These are phyloP conservation scores for Suillus cothurnatus DNA, from an alignment of 768 basidiomycete species.

Conservation along the genomic window DNA sequence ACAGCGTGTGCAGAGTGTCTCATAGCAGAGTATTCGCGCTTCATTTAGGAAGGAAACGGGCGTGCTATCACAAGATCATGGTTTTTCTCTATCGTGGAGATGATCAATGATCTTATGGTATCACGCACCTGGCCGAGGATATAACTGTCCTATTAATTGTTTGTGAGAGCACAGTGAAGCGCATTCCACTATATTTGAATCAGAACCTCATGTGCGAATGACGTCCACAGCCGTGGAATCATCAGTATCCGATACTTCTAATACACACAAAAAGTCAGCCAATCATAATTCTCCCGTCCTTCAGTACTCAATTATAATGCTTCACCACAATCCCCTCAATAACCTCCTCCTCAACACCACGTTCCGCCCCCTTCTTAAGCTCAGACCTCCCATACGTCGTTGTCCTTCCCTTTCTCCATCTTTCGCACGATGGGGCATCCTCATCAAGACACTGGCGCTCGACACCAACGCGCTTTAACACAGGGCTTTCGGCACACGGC, in stretches of 20 bases:
- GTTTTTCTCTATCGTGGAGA: not conserved
- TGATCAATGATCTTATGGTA: too few relatives aligned
- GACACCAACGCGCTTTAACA: conserved; percentile 35
- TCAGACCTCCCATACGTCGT: conserved; percentile 33
- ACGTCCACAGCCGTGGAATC: too few relatives aligned
- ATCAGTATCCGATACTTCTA: too few relatives aligned
- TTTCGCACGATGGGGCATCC: conserved; percentile 30
- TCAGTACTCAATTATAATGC: conserved; percentile 31
- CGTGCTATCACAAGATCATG: not conserved
- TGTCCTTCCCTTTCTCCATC: conserved; percentile 33
- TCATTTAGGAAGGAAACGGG: not conserved
- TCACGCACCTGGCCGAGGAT: not conserved
- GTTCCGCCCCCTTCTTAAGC: conserved; percentile 29
- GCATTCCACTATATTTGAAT: not conserved
- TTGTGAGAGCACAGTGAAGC: not conserved
- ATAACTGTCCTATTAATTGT: not conserved
- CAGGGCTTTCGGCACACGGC: conserved; percentile 34
- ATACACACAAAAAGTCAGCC: not conserved
- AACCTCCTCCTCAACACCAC: conserved; percentile 36
- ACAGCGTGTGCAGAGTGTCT: not conserved
- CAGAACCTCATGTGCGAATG: not conserved
- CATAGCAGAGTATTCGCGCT: not conserved
- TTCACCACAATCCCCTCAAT: conserved; percentile 34
- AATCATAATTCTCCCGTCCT: not conserved
- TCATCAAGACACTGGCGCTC: conserved; percentile 27